Evolutionary conservation across 495 filamentous ascomycete species (phyloP).

Genomic region (Aspergillus ostianus): DNA sequence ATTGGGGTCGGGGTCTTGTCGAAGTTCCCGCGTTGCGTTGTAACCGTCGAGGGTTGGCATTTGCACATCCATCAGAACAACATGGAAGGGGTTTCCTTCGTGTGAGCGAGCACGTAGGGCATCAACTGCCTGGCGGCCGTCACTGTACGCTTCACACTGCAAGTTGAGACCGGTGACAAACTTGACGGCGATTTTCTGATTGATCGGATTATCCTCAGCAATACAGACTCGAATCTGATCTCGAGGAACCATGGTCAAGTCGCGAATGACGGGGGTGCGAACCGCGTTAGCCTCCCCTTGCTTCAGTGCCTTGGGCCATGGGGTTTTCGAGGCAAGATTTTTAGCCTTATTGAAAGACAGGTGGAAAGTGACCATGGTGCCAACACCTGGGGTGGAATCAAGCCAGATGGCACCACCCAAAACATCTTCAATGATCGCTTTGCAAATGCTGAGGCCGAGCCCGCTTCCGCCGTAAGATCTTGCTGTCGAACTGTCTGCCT

Average conservation of each 20-base stretch:
- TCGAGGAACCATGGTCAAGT: conserved; percentile 68
- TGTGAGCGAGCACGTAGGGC: conserved; percentile 68
- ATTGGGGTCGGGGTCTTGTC: conserved; percentile 66
- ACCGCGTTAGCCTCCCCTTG: conserved; percentile 27
- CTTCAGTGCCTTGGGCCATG: conserved; percentile 51
- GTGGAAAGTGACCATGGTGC: conserved; percentile 84
- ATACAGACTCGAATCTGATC: conserved; percentile 81
- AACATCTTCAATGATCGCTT: conserved; percentile 89
- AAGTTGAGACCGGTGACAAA: conserved; percentile 84
- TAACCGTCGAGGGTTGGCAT: conserved; percentile 96
- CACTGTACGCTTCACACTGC: conserved; percentile 77
- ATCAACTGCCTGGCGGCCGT: conserved; percentile 82
- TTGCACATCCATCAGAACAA: conserved; percentile 93
- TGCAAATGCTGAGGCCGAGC: conserved; percentile 89
- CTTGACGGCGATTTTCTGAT: conserved; percentile 86
- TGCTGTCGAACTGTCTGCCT: conserved; percentile 84
- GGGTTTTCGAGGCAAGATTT: conserved; percentile 53
- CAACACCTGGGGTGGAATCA: conserved; percentile 69
- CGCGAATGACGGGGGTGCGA: conserved; percentile 36
- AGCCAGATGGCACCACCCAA: conserved; percentile 81
- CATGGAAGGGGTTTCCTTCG: conserved; percentile 64
- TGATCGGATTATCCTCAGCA: conserved; percentile 90
- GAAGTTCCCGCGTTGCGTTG: conserved; percentile 78
- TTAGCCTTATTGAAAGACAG: conserved; percentile 79
- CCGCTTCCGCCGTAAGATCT: conserved; percentile 88